Evolutionary conservation across 2,329 filamentous ascomycete genomes (phyloP).

Genomic region (Alternaria solani): DNA sequence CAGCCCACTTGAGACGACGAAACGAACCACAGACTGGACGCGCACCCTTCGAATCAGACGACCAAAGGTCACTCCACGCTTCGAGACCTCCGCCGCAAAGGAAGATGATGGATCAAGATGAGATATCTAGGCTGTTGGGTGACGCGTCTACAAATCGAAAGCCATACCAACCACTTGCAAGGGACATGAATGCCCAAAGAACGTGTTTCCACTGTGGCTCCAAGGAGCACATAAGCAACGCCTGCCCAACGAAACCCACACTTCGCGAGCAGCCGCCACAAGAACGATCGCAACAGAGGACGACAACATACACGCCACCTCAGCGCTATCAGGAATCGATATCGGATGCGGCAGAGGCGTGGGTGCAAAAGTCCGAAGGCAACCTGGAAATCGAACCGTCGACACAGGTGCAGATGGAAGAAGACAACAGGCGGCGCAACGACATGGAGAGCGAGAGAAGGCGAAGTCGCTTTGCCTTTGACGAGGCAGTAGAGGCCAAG

Average conservation of each 20-base stretch:
- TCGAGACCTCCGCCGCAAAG: slow-evolving; percentile 23
- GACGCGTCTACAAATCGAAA: slow-evolving; percentile 18
- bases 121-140: slow-evolving; percentile 39
- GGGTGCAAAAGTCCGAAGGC: slow-evolving; percentile 30
- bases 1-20: slow-evolving; percentile 37
- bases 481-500: slow-evolving; percentile 28
- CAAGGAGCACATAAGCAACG: slow-evolving; percentile 31
- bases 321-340: slow-evolving; percentile 25
- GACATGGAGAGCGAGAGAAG: slow-evolving; percentile 33
- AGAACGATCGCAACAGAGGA: slow-evolving; percentile 11
- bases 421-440: slow-evolving; percentile 28
- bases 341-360: slow-evolving; percentile 40
- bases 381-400: slow-evolving; percentile 24
- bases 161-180: slow-evolving; percentile 35
- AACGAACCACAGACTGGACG: slow-evolving; percentile 28
- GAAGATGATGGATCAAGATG: slow-evolving; percentile 37
- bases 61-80: slow-evolving; percentile 5
- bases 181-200: slow-evolving; percentile 29
- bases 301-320: slow-evolving; percentile 18
- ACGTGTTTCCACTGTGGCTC: slow-evolving; percentile 45
- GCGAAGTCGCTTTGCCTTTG: slow-evolving; percentile 36
- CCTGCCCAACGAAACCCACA: slow-evolving; percentile 38
- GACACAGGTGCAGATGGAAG: slow-evolving; percentile 17
- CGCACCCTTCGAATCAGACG: slow-evolving; percentile 2
- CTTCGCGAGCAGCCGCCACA: slow-evolving; percentile 27